A percentile compares a stretch with the other conserved stretches of the same genome.
Conservation (phyloP, 352 stramenopile genomes). For the Pythium phragmiticola region DNA sequence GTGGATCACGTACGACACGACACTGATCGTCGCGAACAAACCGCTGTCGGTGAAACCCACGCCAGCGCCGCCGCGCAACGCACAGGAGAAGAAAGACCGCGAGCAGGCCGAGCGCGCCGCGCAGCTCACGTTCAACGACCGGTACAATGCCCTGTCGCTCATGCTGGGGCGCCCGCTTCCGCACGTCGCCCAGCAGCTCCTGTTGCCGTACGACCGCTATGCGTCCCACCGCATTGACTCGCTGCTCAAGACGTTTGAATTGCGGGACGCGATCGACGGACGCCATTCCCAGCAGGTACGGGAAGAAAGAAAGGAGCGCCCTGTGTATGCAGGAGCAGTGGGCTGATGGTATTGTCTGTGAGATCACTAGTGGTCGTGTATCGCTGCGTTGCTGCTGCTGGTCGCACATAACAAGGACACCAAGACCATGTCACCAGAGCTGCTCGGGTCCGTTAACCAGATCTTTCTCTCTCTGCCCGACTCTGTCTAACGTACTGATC, state of each 20-base stretch:
- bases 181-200: conserved; percentile 47
- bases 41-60: conserved; percentile 24
- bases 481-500: not conserved
- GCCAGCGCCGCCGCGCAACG: conserved; percentile 23
- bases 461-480: not conserved
- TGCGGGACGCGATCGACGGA: conserved; percentile 66
- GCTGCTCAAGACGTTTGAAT: conserved; percentile 54
- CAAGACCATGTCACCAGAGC: conserved; percentile 34
- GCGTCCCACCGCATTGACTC: conserved; percentile 52
- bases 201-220: conserved; percentile 53
- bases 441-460: conserved; percentile 36
- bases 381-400: conserved; percentile 64
- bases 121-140: conserved; percentile 55
- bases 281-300: conserved; percentile 57
- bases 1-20: conserved; percentile 77
- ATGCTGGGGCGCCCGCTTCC: conserved; percentile 57
- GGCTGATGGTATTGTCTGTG: too few relatives aligned
- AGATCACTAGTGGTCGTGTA: conserved; percentile 53
- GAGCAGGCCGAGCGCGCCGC: conserved; percentile 37
- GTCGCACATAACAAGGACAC: conserved; percentile 54
- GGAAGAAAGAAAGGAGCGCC: too few relatives aligned
- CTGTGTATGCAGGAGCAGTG: too few relatives aligned
- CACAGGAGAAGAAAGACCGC: conserved; percentile 41
- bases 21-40: conserved; percentile 44
- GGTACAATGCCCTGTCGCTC: conserved; percentile 64